Evolutionary conservation across 148 eudicot genomes (phyloP), one percentile per base, ranked within the genome.

Genomic region (Camellia sinensis): DNA sequence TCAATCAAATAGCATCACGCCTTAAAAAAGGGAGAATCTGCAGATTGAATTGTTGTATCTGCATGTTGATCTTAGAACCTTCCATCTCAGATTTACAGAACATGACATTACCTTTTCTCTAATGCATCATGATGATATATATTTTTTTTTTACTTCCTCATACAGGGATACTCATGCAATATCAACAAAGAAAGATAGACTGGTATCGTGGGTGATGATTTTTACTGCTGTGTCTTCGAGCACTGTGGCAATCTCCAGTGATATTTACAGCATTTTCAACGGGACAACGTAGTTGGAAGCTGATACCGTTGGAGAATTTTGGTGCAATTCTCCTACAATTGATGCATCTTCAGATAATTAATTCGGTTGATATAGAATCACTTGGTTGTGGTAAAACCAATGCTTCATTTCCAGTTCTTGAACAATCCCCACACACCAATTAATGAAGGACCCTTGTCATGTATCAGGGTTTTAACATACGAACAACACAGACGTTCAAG

Each of bases 141-240:
- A n/a, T 48, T 21, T 18, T 18, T 15, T 54, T 40, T 40, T 59
- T 74, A 1, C 61, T 5, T 10, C 65, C 5, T 82, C 64, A 19
- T 86, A 85, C 92, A 93, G 97, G 78, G 90, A 93, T 80, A 84
- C 80, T 45, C 92, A 89, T 80, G 76, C 85, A 78, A 90, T 87
- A 48, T 86, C 94, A 76, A 89, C 90, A 29, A 89, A 82, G 80
- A 91, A 87, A n/a, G 97, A 93, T 78, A 86, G 90, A 60, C 73
- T 85, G 40, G 67, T 90, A n/a, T 91, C 95, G 3, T 90, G 89
- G 97, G 67, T 90, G 77, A 93, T 91, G 95, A 87, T 93, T 73
- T 62, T 90, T 44, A 75, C 91, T 75, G 92, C 97, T 37, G 94
- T 91, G 17, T 88, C 89, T 52, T 93, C 97, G 45, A 91, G 95